Evolutionary conservation across 257 asterid genomes (phyloP), one percentile per base, ranked within the genome.

Genomic region (Penstemon eatonii): DNA sequence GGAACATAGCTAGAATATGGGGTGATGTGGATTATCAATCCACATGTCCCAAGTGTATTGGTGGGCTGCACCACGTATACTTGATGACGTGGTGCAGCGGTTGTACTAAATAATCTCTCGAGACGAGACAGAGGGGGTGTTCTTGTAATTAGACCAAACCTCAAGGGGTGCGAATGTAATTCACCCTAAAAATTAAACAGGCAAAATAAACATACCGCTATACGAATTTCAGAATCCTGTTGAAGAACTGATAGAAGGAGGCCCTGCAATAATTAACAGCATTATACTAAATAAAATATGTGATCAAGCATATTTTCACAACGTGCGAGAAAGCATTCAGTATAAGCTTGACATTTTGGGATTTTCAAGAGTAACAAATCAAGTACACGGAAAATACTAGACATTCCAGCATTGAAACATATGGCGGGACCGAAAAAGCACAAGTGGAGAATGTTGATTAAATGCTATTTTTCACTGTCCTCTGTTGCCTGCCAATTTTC

Each of bases 171-270:
- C 33, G 33, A 2, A 25, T 25, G 2, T 33, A 45, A 50, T 11
- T 41, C 37, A 67, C 33, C 33, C 33, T 25, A 25, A 1, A 25
- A 25, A 25, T 25, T 1, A 25, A 25, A 25, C 2, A 25, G 33
- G 33, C 33, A 76, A 66, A 10, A 72, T 50, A 42, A 74, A 60
- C 92, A 86, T 78, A 94, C 99, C 84, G 99, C 99, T 66, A 88
- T 61, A 52, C 97, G 96, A 70, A 82, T 79, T 82, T 90, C 96
- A 73, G 95, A 79, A 75, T 86, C 96, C 83, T 88, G 96, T 79
- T 86, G 97, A 76, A 94, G 97, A 73, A 94, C 79, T 52, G 97
- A 91, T 61, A 87, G 81, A 72, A 91, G 80, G 65, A 87, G 83
- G 72, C 96, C 96, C 99, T 93, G 88, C 83, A 81, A 80, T 45